These are phyloP conservation scores for Saturnispora hagleri DNA, from an alignment of 805 yeast species.

Conservation along the genomic window DNA sequence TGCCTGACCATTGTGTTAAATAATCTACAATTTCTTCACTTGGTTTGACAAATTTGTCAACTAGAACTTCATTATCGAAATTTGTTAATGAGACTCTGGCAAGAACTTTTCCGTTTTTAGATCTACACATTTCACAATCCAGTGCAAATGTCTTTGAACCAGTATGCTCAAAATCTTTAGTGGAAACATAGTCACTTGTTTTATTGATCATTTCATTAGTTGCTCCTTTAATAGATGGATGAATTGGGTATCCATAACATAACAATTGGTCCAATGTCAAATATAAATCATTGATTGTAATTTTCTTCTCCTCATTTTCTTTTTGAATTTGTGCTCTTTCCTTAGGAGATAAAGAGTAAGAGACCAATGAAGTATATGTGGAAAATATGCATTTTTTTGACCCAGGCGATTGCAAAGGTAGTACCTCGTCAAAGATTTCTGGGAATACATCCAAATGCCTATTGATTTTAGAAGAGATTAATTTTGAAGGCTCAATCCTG, in stretches of 20 bases:
- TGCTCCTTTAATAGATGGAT: slow-evolving; percentile 29
- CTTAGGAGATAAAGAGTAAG: slow-evolving; percentile 45
- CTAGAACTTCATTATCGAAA: slow-evolving; percentile 46
- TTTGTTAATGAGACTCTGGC: slow-evolving; percentile 73
- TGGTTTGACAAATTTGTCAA: slow-evolving; percentile 77
- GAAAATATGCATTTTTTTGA: slow-evolving; percentile 43
- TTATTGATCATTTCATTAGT: slow-evolving; percentile 13
- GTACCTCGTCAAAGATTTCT: slow-evolving; percentile 31
- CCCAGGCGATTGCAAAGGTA: slow-evolving; percentile 61
- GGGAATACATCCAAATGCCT: slow-evolving; percentile 28
- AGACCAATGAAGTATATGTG: slow-evolving; percentile 46
- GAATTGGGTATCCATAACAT: slow-evolving; percentile 47
- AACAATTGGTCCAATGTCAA: slow-evolving; percentile 41
- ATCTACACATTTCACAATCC: slow-evolving; percentile 90
- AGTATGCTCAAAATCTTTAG: slow-evolving; percentile 42
- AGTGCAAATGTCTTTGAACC: slow-evolving; percentile 65
- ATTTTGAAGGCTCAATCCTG: slow-evolving; percentile 9
- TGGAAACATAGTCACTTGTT: slow-evolving; percentile 41
- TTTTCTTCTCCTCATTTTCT: slow-evolving; percentile 28
- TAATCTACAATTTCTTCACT: slow-evolving; percentile 66
- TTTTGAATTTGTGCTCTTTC: slow-evolving; percentile 38
- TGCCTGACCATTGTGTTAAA: slow-evolving; percentile 78
- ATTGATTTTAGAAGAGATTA: slow-evolving; percentile 7
- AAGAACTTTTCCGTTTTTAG: slow-evolving; percentile 53
- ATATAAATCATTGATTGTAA: slow-evolving; percentile 44